phyloP scores from a whole-genome alignment of 306 rosid genomes.

The Cercis canadensis region DNA sequence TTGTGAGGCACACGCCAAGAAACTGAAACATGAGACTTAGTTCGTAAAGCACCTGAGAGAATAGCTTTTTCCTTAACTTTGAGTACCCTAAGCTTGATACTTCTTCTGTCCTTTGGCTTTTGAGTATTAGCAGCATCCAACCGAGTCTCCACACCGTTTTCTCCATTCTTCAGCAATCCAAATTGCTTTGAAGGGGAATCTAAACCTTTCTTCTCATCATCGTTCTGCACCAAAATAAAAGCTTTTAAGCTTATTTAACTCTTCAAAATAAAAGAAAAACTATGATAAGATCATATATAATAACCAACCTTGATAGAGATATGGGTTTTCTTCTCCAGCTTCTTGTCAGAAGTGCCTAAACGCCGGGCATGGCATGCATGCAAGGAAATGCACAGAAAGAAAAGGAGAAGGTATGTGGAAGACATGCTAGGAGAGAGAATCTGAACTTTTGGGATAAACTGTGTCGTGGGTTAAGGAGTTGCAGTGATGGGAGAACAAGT shows the following conservation, averaged over 20 bases:
- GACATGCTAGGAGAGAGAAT: slow-evolving; percentile 49
- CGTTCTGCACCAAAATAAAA: slow-evolving; percentile 48
- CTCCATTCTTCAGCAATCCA: slow-evolving; percentile 23
- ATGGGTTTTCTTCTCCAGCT: slow-evolving; percentile 36
- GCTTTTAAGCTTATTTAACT: not conserved
- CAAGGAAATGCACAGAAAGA: slow-evolving; percentile 62
- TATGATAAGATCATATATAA: too few relatives aligned
- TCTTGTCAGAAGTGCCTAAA: slow-evolving; percentile 31
- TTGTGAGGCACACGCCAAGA: slow-evolving; percentile 63
- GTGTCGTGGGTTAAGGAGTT: slow-evolving; percentile 16
- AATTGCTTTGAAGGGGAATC: slow-evolving; percentile 32
- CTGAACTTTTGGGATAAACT: slow-evolving; percentile 13
- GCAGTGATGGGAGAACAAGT: slow-evolving; percentile 34
- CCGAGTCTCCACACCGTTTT: not conserved
- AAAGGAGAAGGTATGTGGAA: slow-evolving; percentile 45
- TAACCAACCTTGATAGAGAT: slow-evolving; percentile 46
- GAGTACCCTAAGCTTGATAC: slow-evolving; percentile 6
- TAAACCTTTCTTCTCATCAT: slow-evolving; percentile 32
- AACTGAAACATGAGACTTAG: slow-evolving; percentile 46
- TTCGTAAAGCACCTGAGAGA: slow-evolving; percentile 16
- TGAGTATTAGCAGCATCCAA: slow-evolving; percentile 16
- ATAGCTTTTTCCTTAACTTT: slow-evolving; percentile 18
- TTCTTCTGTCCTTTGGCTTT: slow-evolving; percentile 30
- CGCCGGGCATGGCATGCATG: slow-evolving; percentile 68
- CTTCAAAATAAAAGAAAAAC: not conserved